Percentiles rank a stretch among this genome's conserved stretches.
Conservation (phyloP, 2,329 filamentous ascomycete genomes). For the Cladosporium sp. region DNA sequence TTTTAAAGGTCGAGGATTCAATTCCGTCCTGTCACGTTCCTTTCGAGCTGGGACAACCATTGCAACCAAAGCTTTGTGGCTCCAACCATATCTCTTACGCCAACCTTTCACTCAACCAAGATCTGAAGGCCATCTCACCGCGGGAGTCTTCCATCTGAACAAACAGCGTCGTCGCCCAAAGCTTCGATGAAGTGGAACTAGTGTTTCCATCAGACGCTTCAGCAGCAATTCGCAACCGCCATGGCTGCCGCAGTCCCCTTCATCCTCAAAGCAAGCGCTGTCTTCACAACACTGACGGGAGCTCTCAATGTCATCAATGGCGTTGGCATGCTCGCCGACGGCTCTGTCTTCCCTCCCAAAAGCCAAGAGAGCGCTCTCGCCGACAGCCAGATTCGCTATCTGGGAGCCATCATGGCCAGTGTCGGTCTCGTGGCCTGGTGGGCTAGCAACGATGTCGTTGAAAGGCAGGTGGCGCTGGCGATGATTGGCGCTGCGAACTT, state of each 20-base stretch:
- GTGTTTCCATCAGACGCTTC: background rate
- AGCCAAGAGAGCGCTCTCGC: background rate
- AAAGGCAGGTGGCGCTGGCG: background rate
- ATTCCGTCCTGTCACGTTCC: too few relatives aligned
- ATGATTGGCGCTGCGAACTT: background rate
- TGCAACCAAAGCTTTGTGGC: too few relatives aligned
- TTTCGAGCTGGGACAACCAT: too few relatives aligned
- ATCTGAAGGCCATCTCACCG: too few relatives aligned
- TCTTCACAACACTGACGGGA: background rate
- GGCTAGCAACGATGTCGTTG: background rate
- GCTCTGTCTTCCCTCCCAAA: background rate
- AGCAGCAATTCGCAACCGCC: background rate
- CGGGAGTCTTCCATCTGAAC: too few relatives aligned
- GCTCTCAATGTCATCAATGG: background rate
- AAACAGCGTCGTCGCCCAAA: too few relatives aligned
- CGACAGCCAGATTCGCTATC: constrained; percentile 1
- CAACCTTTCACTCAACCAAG: too few relatives aligned
- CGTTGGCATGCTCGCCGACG: background rate
- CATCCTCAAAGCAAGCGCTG: background rate
- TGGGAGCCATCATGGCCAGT: background rate
- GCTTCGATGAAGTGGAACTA: background rate
- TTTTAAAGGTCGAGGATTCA: too few relatives aligned
- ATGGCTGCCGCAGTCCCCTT: background rate
- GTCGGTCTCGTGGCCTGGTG: background rate
- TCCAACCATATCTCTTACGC: too few relatives aligned